Evolutionary conservation across 176 grass and related monocot genomes (phyloP).

Genomic region (Musa beccarii): DNA sequence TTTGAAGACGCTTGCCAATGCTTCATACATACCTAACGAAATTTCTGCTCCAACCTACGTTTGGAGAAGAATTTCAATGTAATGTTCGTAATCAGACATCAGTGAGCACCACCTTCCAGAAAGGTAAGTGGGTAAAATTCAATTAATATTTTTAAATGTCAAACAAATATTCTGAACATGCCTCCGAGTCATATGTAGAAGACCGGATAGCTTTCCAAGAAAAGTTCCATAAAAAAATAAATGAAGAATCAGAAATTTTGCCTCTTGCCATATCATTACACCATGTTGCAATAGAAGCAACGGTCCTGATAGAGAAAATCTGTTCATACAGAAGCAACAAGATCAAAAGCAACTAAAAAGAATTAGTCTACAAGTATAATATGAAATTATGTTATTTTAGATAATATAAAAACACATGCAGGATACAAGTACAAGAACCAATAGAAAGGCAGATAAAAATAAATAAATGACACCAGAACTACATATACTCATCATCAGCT

Average conservation of each 20-base stretch:
- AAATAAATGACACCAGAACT: too few relatives aligned
- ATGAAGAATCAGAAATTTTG: constrained; percentile 41
- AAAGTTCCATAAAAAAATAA: constrained; percentile 67
- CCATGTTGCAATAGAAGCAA: constrained; percentile 62
- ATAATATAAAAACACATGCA: too few relatives aligned
- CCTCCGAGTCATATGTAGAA: constrained; percentile 51
- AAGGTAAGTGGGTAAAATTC: not conserved
- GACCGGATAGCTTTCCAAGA: constrained; percentile 69
- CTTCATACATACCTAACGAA: constrained; percentile 83
- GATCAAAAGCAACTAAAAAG: not conserved
- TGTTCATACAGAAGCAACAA: constrained; percentile 36
- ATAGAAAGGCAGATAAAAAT: not conserved
- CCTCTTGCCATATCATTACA: constrained; percentile 36
- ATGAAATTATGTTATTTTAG: too few relatives aligned
- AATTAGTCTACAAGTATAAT: not conserved
- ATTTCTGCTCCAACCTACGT: constrained; percentile 68
- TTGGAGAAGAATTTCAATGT: constrained; percentile 7
- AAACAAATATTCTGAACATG: constrained; percentile 25
- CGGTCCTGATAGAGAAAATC: constrained; percentile 65
- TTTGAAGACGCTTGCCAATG: constrained; percentile 52
- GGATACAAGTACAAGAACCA: not conserved
- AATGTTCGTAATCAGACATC: not conserved
- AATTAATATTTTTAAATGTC: not conserved
- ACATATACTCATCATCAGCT: too few relatives aligned
- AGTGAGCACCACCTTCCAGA: not conserved